phyloP scores from a whole-genome alignment of 129 eudicot species.

The Escallonia herrerae region DNA sequence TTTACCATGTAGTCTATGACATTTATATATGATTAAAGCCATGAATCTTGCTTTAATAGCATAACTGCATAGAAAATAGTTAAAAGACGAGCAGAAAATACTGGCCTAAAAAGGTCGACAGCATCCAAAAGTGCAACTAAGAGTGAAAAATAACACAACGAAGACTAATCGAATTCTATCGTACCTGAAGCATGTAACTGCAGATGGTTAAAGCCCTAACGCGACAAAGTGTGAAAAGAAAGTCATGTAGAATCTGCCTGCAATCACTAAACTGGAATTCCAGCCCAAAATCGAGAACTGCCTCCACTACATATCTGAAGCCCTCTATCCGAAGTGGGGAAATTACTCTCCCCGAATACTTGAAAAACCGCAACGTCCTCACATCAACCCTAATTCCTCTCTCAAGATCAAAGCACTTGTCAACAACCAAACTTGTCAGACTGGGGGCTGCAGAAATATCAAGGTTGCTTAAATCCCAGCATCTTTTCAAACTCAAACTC shows the following conservation, averaged over 20 bases:
- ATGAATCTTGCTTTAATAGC: no score
- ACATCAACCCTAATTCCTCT: not conserved
- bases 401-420: not conserved
- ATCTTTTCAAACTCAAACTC: constrained; percentile 11
- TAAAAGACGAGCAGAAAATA: no score
- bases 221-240: not conserved
- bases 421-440: constrained; percentile 8
- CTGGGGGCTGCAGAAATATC: not conserved
- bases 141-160: not conserved
- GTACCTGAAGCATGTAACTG: constrained; percentile 25
- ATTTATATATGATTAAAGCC: no score
- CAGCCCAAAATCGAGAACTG: constrained; percentile 9
- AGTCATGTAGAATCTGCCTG: not conserved
- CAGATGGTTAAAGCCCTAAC: constrained; percentile 8
- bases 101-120: not conserved
- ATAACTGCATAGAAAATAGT: no score
- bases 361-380: constrained; percentile 5
- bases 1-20: no score
- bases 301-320: not conserved
- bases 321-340: not conserved
- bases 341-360: constrained; percentile 7
- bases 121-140: not conserved
- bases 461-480: not conserved
- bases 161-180: not conserved
- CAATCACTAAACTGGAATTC: not conserved